Conservation (phyloP, 768 basidiomycete species). For the Xanthoconium stramineum region DNA sequence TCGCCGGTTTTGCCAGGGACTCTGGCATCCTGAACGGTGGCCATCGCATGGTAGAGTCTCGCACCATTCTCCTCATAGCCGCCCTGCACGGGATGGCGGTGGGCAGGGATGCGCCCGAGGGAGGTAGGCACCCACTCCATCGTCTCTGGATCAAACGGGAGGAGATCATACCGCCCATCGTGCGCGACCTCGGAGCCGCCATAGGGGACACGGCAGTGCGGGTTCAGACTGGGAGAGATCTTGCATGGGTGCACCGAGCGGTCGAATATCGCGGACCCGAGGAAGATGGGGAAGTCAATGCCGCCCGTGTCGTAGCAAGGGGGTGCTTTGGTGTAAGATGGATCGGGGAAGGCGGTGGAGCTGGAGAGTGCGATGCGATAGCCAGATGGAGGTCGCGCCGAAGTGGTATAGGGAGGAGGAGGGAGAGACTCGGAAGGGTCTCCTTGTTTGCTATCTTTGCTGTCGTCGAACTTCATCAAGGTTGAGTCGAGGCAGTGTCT, state of each 20-base stretch:
- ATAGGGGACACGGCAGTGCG: slow-evolving; percentile 54
- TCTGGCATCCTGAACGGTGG: slow-evolving; percentile 43
- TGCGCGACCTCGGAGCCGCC: slow-evolving; percentile 62
- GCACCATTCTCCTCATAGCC: slow-evolving; percentile 70
- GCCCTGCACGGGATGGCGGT: slow-evolving; percentile 62
- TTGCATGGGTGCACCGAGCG: slow-evolving; percentile 82
- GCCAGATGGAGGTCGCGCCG: slow-evolving; percentile 55
- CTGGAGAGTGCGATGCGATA: slow-evolving; percentile 55
- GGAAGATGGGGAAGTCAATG: slow-evolving; percentile 49
- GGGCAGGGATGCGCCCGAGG: slow-evolving; percentile 56
- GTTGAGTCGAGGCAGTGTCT: too few species aligned
- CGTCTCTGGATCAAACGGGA: slow-evolving; percentile 60
- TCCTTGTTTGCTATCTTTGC: slow-evolving; percentile 3
- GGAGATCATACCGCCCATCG: slow-evolving; percentile 66
- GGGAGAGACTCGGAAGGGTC: not conserved
- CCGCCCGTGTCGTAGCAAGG: slow-evolving; percentile 58
- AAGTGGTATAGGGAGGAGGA: slow-evolving; percentile 10
- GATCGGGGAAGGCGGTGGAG: slow-evolving; percentile 38
- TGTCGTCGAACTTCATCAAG: slow-evolving; percentile 11
- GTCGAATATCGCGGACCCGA: slow-evolving; percentile 70
- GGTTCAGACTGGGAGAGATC: slow-evolving; percentile 59
- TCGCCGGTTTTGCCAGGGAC: slow-evolving; percentile 76
- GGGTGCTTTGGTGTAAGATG: slow-evolving; percentile 43
- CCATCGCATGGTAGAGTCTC: slow-evolving; percentile 68
- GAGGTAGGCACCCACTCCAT: slow-evolving; percentile 77